Conservation (phyloP, 495 filamentous ascomycete species). For the Durotheca rogersii region DNA sequence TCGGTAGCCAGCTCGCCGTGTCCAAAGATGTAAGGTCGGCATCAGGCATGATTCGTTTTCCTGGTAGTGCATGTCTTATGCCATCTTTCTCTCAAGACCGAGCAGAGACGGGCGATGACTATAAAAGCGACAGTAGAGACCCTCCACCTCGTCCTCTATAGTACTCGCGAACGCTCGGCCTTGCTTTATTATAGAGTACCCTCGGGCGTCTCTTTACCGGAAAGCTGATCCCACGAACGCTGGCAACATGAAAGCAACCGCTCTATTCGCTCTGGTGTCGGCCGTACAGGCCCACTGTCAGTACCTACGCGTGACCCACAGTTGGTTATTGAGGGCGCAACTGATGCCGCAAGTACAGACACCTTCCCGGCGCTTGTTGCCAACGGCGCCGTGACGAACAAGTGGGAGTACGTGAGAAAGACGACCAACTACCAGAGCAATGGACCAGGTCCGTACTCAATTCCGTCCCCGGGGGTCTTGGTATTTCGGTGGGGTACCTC, state of each 20-base stretch:
- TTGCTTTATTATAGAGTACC: no score
- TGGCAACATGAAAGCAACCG: conserved; percentile 28
- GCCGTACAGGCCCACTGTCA: conserved; percentile 35
- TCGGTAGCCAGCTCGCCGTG: conserved; percentile 28
- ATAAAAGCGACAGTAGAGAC: conserved; percentile 2
- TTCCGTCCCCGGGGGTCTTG: no score
- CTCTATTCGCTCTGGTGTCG: conserved; percentile 26
- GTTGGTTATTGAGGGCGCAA: background rate
- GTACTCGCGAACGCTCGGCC: no score
- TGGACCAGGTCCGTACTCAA: conserved; percentile 32
- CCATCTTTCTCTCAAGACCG: conserved; percentile 8
- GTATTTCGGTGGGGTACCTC: no score
- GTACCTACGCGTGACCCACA: background rate
- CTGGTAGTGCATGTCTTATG: conserved; percentile 6
- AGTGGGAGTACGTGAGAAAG: conserved; percentile 43
- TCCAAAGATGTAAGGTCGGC: conserved; percentile 23
- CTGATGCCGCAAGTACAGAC: conserved; percentile 25
- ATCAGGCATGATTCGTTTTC: conserved; percentile 11
- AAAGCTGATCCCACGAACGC: background rate
- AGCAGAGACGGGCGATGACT: conserved; percentile 2
- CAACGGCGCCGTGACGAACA: conserved; percentile 23
- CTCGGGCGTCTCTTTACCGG: no score
- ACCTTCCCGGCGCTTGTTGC: conserved; percentile 36
- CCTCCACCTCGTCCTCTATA: background rate
- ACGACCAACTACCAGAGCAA: conserved; percentile 44